Evolutionary conservation across 1,284 basidiomycete genomes (phyloP).

Genomic region (Apiotrichum gracile): DNA sequence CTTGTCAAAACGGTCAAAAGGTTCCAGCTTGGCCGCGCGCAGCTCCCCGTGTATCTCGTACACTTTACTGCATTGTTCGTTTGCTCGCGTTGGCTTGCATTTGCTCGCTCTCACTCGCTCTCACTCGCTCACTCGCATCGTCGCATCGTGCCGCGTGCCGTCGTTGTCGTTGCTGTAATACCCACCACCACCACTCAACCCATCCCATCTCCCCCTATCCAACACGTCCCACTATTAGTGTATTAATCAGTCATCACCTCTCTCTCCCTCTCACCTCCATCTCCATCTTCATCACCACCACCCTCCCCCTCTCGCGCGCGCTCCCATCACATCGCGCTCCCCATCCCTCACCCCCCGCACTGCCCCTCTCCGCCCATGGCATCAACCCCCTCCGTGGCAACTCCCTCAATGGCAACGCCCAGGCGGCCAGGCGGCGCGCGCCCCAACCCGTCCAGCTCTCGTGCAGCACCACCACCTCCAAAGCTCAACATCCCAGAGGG

Average conservation of each 20-base stretch:
- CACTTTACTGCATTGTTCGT: no score
- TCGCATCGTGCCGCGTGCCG: no score
- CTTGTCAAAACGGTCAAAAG: no score
- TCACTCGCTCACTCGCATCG: no score
- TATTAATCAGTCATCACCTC: neutral
- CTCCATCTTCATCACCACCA: neutral
- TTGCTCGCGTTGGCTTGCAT: no score
- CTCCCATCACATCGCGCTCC: neutral
- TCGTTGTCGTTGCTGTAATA: no score
- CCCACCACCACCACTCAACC: no score
- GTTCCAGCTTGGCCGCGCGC: no score
- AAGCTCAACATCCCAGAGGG: constrained; percentile 39
- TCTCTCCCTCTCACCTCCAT: neutral
- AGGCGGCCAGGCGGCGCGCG: constrained; percentile 16
- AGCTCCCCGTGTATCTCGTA: no score
- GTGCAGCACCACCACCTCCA: constrained; percentile 15
- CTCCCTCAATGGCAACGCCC: constrained; percentile 6
- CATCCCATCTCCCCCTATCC: no score
- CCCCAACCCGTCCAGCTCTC: constrained; percentile 16
- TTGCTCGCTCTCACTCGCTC: no score
- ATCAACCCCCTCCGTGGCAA: neutral
- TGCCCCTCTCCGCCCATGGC: neutral
- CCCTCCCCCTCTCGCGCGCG: neutral
- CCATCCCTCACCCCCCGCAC: neutral
- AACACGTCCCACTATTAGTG: no score